Base-by-base conservation (phyloP, 257 asterid species). In the Linderniella brevidens region DNA sequence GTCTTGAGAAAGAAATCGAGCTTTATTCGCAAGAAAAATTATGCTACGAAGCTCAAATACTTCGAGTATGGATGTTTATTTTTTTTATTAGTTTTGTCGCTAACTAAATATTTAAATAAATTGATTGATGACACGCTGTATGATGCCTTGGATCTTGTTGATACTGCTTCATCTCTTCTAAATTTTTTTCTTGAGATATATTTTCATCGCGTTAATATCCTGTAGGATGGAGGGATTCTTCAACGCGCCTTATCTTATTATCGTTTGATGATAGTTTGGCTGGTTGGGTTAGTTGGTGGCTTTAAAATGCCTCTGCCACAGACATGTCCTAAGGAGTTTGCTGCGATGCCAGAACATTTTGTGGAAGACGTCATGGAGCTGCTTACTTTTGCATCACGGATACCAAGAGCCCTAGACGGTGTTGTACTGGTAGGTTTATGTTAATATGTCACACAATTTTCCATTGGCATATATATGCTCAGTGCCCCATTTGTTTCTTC, bases 331-430 rank as follows among this genome's bases (percentile, higher is more conserved):
- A 84, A 76, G 81, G 86, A 85, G 49, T 90, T 85, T 63, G 83
- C 98, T 56, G 70, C 79, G 36, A 67, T 85, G 92, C 94, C 98
- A 0, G 96, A 90, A 65, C 98, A 90, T 62, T 84, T 90, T 54
- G 81, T 90, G 57, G 98, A 90, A 63, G 98, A 90, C 50, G 61
- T 93, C 55, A 84, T 90, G 98, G 98, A 90, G 70, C 66, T 90
- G 74, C 94, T 90, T 64, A 90, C 81, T 60, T 81, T 78, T 55
- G 93, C 93, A 35, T 81, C 98, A 47, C 83, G 93, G 41, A 85
- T 90, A 59, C 98, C 98, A 53, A 76, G 85, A 79, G 98, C 93
- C 52, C 68, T 90, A 72, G 98, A 90, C 67, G 96, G 94, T 38
- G 79, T 77, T 59, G 50, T 75, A 13, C 78, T 90, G 93, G 98